Evolutionary conservation across 352 stramenopile genomes (phyloP), one percentile per base, ranked within the genome.

Genomic region (Phytophthora ohioensis): DNA sequence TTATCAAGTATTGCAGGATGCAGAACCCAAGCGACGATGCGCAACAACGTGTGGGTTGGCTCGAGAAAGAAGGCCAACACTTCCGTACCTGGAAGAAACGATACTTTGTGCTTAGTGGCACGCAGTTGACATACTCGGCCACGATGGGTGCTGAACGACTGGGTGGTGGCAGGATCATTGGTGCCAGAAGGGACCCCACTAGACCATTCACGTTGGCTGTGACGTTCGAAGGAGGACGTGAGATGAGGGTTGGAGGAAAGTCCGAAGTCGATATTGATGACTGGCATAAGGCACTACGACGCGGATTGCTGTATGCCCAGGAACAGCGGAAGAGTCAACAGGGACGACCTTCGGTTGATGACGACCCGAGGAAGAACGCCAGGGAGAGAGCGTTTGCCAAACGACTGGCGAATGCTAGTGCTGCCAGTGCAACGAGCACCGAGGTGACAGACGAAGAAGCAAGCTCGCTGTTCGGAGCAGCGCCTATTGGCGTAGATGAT

Each of bases 1-100:
- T 95, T 36, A 64, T 73, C 43, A 73, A 81, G 62, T 82, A 76
- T 57, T 83, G 79, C 53, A 76, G 67, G 36, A 67, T 82, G 47
- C 77, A 86, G 67, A 70, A 73, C 67, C 36, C 54, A 47, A 43
- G 32, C 11, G 56, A 72, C 34, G 67, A 69, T 41, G 21, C 64
- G 6, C 47, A 76, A 36, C 75, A 81, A 38, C 70, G 76, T 13
- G 67, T 81, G 39, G 85, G 85, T 3, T 93, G 85, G 85, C 75
- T 93, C 13, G 80, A 93, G 71, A 91, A 91, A 62, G 82, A 93
- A 59, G 83, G 85, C 1, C 78, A 88, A 64, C 75, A 82, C 42
- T 84, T 93, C 51, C 75, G 74, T 5, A 91, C 80, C 15, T 93
- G 85, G 85, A 93, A 91, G 68, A 87, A 85, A 35, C 81, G 81